Conservation (phyloP, 352 stramenopile genomes). For the Phytophthora megakarya region DNA sequence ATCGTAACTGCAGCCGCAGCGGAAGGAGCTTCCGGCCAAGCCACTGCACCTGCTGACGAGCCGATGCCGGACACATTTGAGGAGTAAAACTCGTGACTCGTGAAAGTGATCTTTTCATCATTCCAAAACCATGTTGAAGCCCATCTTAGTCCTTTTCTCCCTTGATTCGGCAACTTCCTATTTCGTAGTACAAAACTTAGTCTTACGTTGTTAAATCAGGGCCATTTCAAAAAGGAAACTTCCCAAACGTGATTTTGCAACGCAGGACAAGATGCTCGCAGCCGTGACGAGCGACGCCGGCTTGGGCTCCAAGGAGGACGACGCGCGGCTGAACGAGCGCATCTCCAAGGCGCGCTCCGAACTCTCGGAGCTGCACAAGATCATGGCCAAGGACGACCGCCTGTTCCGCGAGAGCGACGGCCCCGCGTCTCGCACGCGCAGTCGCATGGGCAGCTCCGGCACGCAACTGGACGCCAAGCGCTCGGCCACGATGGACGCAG, state of each 20-base stretch:
- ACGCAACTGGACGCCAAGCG: slow-evolving; percentile 11
- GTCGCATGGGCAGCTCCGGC: slow-evolving; percentile 20
- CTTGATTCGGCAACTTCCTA: slow-evolving; percentile 7
- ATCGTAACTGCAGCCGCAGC: slow-evolving; percentile 47
- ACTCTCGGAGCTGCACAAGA: slow-evolving; percentile 57
- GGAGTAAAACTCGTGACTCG: too few relatives aligned
- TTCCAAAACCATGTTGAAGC: slow-evolving; percentile 23
- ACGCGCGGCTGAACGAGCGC: slow-evolving; percentile 56
- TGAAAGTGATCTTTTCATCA: too few relatives aligned
- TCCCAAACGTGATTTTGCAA: slow-evolving; percentile 22
- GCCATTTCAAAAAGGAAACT: slow-evolving; percentile 27
- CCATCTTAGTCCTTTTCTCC: background rate
- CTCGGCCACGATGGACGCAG: slow-evolving; percentile 14
- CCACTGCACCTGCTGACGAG: slow-evolving; percentile 29
- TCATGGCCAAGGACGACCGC: slow-evolving; percentile 41
- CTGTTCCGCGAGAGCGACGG: slow-evolving; percentile 32
- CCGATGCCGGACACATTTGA: slow-evolving; percentile 43
- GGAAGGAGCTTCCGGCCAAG: slow-evolving; percentile 31
- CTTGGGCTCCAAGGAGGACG: slow-evolving; percentile 42
- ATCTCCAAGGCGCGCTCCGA: slow-evolving; percentile 60
- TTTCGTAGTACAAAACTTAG: background rate
- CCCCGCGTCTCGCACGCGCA: slow-evolving; percentile 36
- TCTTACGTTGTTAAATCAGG: slow-evolving; percentile 2
- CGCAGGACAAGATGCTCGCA: slow-evolving; percentile 24
- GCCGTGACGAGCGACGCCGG: slow-evolving; percentile 29